phyloP scores from a whole-genome alignment of 257 asterid genomes.

The Ligustrum vulgare region DNA sequence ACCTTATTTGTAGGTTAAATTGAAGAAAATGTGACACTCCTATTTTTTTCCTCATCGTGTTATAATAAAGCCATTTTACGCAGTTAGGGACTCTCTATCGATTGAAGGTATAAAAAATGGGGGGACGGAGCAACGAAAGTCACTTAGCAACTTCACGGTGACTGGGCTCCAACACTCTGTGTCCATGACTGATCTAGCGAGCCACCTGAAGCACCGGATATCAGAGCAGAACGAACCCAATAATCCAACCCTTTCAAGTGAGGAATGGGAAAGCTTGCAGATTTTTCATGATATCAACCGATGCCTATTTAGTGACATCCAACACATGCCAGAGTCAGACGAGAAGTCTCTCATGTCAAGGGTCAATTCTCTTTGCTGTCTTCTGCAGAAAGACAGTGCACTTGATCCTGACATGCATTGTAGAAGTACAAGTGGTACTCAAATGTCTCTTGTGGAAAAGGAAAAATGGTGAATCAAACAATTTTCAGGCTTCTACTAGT shows the following conservation, averaged over 20 bases:
- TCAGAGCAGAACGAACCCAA: slow-evolving; percentile 68
- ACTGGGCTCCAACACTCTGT: slow-evolving; percentile 77
- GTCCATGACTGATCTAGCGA: slow-evolving; percentile 92
- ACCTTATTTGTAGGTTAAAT: background rate
- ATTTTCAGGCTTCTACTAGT: slow-evolving; percentile 4
- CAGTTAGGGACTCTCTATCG: slow-evolving; percentile 48
- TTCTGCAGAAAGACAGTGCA: slow-evolving; percentile 75
- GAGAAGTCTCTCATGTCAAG: slow-evolving; percentile 85
- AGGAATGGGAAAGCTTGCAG: slow-evolving; percentile 71
- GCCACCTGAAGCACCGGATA: slow-evolving; percentile 72
- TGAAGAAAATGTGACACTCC: background rate
- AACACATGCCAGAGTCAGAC: slow-evolving; percentile 55
- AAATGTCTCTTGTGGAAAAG: slow-evolving; percentile 31
- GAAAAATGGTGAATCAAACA: slow-evolving; percentile 24
- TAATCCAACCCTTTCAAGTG: slow-evolving; percentile 57
- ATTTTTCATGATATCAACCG: slow-evolving; percentile 67
- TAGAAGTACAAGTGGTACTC: slow-evolving; percentile 27
- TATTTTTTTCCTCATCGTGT: background rate
- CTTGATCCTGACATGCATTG: slow-evolving; percentile 23
- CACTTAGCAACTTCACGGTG: slow-evolving; percentile 56
- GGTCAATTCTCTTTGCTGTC: slow-evolving; percentile 92
- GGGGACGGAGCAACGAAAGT: slow-evolving; percentile 57
- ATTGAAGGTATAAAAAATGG: slow-evolving; percentile 47
- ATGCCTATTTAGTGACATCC: slow-evolving; percentile 66
- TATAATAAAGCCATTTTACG: background rate